Base-by-base conservation (phyloP, 371 early-diverging fungal genomes). In the Apophysomyces variabilis region DNA sequence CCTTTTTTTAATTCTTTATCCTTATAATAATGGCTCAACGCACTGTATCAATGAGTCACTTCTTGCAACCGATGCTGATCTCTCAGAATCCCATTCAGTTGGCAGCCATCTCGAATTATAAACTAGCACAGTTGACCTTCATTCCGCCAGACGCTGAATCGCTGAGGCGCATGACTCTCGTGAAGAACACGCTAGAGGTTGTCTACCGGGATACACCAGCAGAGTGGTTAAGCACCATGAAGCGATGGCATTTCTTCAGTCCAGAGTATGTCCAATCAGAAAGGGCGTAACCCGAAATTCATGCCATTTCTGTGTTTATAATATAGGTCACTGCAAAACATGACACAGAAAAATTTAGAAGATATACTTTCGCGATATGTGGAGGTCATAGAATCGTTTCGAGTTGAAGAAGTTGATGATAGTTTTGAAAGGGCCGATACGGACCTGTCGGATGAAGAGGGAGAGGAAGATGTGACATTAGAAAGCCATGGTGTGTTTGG, bases 81-180 rank as follows among this genome's bases (percentile, higher is more conserved):
- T 21, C 54, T 9, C 54, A 50, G 21, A 68, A 72, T 39, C 67
- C 68, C 21, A 67, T 71, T 26, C 60, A 70, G 50, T 46, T 74
- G 12, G 74, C 74, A 32, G 74, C 74, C 45, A 65, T 74, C 38
- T 70, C 74, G 12, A 74, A 74, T 41, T 74, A 74, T 58, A 74
- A 74, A 38, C 44, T 74, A 32, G 74, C 74, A 26, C 68, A 70
- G 35, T 46, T 74, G n/a, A 70, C 74, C 1, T 70, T 74, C 46
- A 38, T 70, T 14, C 46, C 74, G 4, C 67, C 70, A 3, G 67
- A 67, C 54, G 12, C 54, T 18, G 38, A 46, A n/a, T 64, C 74
- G 38, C 46, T 74, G 47, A 62, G 62, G 18, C 70, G 63, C 38
- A 74, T 70, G 6, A 67, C 74, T 46, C 43, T 74, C 39, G 61